A percentile compares a stretch with the other conserved stretches of the same genome.
These are phyloP conservation scores for Trichophyton verrucosum DNA, from an alignment of 2,329 filamentous ascomycete genomes.

Conservation along the genomic window DNA sequence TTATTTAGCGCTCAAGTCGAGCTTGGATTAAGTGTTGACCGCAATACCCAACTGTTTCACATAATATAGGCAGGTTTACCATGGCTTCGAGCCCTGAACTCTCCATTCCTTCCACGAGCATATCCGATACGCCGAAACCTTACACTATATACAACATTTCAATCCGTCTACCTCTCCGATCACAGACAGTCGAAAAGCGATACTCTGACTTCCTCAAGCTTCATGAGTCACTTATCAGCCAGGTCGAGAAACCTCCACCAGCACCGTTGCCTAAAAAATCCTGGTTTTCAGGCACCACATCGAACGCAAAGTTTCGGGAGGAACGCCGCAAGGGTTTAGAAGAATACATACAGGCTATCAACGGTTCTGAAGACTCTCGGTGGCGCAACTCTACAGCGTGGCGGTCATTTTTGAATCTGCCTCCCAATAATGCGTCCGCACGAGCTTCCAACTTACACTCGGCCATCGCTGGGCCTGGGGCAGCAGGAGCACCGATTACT, in stretches of 20 bases:
- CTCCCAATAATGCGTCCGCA: constrained; percentile 25
- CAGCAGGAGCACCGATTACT: constrained; percentile 26
- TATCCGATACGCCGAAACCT: constrained; percentile 34
- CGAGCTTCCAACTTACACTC: constrained; percentile 32
- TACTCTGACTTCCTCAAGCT: constrained; percentile 52
- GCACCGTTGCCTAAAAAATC: constrained; percentile 45
- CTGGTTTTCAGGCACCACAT: constrained; percentile 47
- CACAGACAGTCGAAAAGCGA: constrained; percentile 48
- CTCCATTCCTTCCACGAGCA: constrained; percentile 33
- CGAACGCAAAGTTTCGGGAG: constrained; percentile 45
- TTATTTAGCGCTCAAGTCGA: no score
- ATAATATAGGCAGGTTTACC: background rate
- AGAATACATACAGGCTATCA: constrained; percentile 46
- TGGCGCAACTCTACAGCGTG: constrained; percentile 48
- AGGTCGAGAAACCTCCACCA: constrained; percentile 42
- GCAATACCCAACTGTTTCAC: background rate
- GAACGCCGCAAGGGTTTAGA: constrained; percentile 45
- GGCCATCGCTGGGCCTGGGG: constrained; percentile 30
- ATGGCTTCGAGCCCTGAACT: constrained; percentile 28
- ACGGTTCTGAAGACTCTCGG: constrained; percentile 41
- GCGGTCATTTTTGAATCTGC: constrained; percentile 47
- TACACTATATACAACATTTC: constrained; percentile 49
- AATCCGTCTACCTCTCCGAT: constrained; percentile 48
- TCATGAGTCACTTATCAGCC: constrained; percentile 39
- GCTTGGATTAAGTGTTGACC: background rate